Evolutionary conservation across 169 alveolate genomes (phyloP).

Genomic region (Plasmodium falciparum): DNA sequence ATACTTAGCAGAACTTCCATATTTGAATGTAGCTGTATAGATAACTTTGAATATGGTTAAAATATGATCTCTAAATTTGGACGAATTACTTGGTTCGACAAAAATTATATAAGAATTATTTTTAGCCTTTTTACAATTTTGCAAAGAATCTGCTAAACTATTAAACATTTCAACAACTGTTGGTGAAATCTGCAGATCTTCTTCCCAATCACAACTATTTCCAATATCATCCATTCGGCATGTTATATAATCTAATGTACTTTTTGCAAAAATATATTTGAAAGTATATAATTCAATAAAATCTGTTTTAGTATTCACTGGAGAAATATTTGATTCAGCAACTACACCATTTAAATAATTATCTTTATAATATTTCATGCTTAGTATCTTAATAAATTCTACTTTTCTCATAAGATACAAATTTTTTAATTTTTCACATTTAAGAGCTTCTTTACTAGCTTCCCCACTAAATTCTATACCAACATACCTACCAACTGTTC

Average conservation of each 20-base stretch:
- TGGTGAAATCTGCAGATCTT: conserved; percentile 82
- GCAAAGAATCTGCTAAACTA: conserved; percentile 79
- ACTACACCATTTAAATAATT: conserved; percentile 46
- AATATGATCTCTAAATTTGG: conserved; percentile 85
- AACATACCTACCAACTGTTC: conserved; percentile 61
- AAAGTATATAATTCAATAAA: conserved; percentile 37
- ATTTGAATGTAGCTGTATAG: conserved; percentile 82
- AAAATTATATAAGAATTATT: conserved; percentile 37
- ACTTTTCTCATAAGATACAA: conserved; percentile 51
- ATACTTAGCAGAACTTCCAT: conserved; percentile 78
- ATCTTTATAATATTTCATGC: conserved; percentile 57
- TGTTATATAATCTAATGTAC: conserved; percentile 84
- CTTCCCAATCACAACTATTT: conserved; percentile 80
- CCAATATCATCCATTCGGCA: conserved; percentile 78
- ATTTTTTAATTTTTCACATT: conserved; percentile 55
- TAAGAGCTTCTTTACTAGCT: conserved; percentile 78
- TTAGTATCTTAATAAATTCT: conserved; percentile 47
- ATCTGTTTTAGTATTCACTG: conserved; percentile 27
- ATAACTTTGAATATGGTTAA: conserved; percentile 83
- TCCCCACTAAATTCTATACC: conserved; percentile 80
- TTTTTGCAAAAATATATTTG: conserved; percentile 79
- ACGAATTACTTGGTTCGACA: conserved; percentile 79
- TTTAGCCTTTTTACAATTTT: conserved; percentile 31
- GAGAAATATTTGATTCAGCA: conserved; percentile 44
- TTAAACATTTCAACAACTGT: conserved; percentile 85